Evolutionary conservation across 805 yeast species (phyloP).

Genomic region (Myxozyma mucilagina): DNA sequence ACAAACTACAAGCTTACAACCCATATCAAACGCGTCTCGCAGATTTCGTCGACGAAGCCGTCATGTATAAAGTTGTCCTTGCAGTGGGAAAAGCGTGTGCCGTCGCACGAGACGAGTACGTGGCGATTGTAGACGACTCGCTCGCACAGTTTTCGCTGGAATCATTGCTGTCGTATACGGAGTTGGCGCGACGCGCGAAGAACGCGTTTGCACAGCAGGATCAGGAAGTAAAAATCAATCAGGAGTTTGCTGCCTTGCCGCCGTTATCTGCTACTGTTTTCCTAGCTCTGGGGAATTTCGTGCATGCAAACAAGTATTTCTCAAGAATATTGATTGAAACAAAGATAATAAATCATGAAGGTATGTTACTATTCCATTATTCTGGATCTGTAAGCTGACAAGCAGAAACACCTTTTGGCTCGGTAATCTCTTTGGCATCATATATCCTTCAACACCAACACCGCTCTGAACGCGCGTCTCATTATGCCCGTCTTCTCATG

Average conservation of each 20-base stretch:
- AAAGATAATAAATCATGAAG: conserved; percentile 23
- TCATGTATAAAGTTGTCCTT: conserved; percentile 38
- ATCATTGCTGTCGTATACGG: conserved; percentile 17
- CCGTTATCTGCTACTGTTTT: conserved; percentile 21
- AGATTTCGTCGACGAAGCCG: conserved; percentile 44
- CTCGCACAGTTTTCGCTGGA: conserved; percentile 23
- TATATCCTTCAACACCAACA: conserved; percentile 38
- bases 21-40: conserved; percentile 43
- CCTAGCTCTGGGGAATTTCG: conserved; percentile 41
- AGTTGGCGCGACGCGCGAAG: conserved; percentile 21
- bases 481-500: conserved; percentile 39
- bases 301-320: conserved; percentile 42
- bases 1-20: conserved; percentile 41
- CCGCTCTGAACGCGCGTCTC: conserved; percentile 33
- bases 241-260: conserved; percentile 18
- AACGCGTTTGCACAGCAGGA: conserved; percentile 21
- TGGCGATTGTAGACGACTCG: conserved; percentile 20
- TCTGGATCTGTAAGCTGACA: background rate
- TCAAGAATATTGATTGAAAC: conserved; percentile 36
- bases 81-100: conserved; percentile 18
- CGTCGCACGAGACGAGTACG: conserved; percentile 16
- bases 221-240: conserved; percentile 6
- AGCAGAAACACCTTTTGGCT: conserved; percentile 35
- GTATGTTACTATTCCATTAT: background rate
- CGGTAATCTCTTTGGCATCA: conserved; percentile 39